phyloP scores from a whole-genome alignment of 768 basidiomycete genomes.

The Mycena indigotica region DNA sequence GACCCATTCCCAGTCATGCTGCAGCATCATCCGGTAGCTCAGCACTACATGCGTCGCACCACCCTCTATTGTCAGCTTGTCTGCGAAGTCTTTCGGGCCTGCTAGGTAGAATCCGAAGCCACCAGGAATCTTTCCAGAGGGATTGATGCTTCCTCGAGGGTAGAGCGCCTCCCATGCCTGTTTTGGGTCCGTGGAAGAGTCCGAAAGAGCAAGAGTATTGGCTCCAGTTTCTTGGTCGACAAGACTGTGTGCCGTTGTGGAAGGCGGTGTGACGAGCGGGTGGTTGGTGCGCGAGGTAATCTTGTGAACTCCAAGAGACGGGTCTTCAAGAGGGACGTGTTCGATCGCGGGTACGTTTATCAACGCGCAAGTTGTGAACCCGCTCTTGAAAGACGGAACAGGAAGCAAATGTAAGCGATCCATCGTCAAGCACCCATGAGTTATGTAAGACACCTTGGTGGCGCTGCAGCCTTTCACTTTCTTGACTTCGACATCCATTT shows the following conservation, averaged over 20 bases:
- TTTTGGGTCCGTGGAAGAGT: no score
- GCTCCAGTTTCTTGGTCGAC: neutral
- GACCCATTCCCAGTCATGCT: constrained; percentile 64
- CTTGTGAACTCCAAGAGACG: constrained; percentile 1
- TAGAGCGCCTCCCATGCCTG: constrained; percentile 66
- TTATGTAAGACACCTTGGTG: neutral
- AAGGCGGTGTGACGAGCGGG: constrained; percentile 33
- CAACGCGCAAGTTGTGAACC: neutral
- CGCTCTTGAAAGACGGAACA: neutral
- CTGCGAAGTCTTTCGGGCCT: constrained; percentile 50
- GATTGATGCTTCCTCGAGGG: constrained; percentile 63
- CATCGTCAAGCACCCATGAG: neutral
- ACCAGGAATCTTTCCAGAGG: constrained; percentile 50
- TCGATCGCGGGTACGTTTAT: neutral
- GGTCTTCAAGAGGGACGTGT: neutral
- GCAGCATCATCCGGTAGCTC: constrained; percentile 68
- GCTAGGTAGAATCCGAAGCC: constrained; percentile 73
- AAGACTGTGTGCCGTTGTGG: constrained; percentile 7
- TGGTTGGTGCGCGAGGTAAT: constrained; percentile 19
- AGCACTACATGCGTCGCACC: constrained; percentile 58
- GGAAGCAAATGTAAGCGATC: neutral
- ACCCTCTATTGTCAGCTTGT: constrained; percentile 29
- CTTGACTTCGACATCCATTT: neutral
- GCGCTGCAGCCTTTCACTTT: neutral
- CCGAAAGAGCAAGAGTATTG: constrained; percentile 7